Percentiles rank a stretch among this genome's conserved stretches.
phyloP scores from a whole-genome alignment of 2,329 filamentous ascomycete species.

The Albifimbria verrucaria region DNA sequence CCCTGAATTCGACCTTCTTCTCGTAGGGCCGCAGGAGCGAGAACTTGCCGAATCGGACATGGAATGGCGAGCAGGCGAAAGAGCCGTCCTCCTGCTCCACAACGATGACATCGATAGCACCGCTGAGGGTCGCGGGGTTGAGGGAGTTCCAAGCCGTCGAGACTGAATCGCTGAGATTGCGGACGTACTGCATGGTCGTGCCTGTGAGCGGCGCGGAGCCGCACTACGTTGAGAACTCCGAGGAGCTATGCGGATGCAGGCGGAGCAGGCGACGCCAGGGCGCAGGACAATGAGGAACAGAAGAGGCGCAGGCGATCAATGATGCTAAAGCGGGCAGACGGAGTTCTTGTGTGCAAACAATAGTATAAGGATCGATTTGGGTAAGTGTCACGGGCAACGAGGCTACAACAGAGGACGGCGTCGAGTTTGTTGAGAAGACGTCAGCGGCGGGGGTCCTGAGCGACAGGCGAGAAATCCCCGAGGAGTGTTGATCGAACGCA shows the following conservation, averaged over 20 bases:
- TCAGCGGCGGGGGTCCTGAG: background rate
- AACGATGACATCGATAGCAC: slow-evolving; percentile 97
- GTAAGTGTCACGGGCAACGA: too few species aligned
- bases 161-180: slow-evolving; percentile 90
- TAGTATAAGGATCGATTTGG: too few species aligned
- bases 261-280: too few species aligned
- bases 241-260: background rate
- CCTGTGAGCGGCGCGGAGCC: background rate
- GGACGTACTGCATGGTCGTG: slow-evolving; percentile 88
- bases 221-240: background rate
- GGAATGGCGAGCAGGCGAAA: slow-evolving; percentile 91
- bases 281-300: too few species aligned
- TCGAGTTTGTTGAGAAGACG: background rate
- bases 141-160: slow-evolving; percentile 99
- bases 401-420: too few species aligned
- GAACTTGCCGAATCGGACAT: slow-evolving; percentile 98
- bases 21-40: slow-evolving; percentile 90
- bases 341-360: too few species aligned
- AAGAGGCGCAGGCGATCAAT: too few species aligned
- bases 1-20: slow-evolving; percentile 97
- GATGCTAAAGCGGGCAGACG: too few species aligned
- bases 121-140: slow-evolving; percentile 94
- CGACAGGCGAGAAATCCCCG: too few species aligned
- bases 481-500: too few species aligned
- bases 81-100: slow-evolving; percentile 92